phyloP scores from a whole-genome alignment of 1,284 basidiomycete species.

The Cystobasidiaceae sp. region DNA sequence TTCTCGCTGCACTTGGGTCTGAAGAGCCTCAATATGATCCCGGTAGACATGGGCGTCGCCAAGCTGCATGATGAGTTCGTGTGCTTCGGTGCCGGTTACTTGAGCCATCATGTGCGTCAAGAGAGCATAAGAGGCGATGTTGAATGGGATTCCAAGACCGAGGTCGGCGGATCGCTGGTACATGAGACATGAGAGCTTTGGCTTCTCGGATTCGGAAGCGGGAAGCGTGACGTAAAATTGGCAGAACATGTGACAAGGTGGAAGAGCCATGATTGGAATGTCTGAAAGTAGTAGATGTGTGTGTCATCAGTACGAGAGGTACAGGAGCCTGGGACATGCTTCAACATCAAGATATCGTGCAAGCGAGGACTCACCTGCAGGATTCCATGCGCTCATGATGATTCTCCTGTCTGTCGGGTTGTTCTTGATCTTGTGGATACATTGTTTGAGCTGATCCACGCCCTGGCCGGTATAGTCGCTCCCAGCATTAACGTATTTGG shows the following conservation, averaged over 20 bases:
- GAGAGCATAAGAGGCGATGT: constrained; percentile 95
- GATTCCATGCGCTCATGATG: constrained; percentile 95
- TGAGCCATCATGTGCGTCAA: constrained; percentile 94
- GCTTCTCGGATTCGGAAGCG: constrained; percentile 49
- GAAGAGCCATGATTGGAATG: constrained; percentile 87
- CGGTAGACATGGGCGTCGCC: constrained; percentile 95
- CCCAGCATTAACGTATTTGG: constrained; percentile 62
- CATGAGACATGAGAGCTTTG: constrained; percentile 85
- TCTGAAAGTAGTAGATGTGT: constrained; percentile 53
- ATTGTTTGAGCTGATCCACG: constrained; percentile 85
- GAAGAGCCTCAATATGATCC: constrained; percentile 82
- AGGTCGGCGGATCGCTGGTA: constrained; percentile 96
- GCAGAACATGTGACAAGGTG: constrained; percentile 97
- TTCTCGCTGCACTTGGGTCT: constrained; percentile 70
- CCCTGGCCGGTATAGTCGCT: constrained; percentile 71
- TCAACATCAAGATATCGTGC: too few relatives aligned
- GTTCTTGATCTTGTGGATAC: constrained; percentile 84
- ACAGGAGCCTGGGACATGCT: too few relatives aligned
- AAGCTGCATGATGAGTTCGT: constrained; percentile 85
- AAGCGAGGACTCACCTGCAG: constrained; percentile 62
- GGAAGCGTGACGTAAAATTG: constrained; percentile 96
- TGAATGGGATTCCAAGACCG: constrained; percentile 95
- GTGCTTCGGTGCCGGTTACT: constrained; percentile 76
- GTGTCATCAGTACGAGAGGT: not conserved
- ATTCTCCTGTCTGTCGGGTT: constrained; percentile 95